phyloP scores from a whole-genome alignment of 2,329 filamentous ascomycete genomes.

The Diaporthe capsici region DNA sequence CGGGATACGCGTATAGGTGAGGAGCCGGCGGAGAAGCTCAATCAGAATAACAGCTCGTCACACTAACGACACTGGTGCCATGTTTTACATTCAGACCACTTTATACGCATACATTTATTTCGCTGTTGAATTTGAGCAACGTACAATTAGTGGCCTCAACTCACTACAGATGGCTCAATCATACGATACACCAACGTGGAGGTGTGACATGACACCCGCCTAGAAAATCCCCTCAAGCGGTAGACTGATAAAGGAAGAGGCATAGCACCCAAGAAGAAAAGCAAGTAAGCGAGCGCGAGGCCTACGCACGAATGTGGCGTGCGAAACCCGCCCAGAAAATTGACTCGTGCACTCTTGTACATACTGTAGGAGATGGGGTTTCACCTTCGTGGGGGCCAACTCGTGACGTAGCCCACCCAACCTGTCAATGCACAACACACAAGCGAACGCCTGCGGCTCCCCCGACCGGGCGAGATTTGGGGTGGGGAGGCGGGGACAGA shows the following conservation, averaged over 20 bases:
- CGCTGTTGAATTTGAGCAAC: background rate
- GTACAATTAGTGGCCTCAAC: background rate
- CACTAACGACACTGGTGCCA: background rate
- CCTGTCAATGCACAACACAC: slow-evolving; percentile 7
- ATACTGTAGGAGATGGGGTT: slow-evolving; percentile 21
- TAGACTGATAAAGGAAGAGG: background rate
- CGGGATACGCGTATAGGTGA: background rate
- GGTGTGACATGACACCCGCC: background rate
- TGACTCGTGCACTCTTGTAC: slow-evolving; percentile 27
- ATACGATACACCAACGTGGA: background rate
- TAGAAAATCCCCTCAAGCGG: background rate
- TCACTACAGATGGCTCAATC: background rate
- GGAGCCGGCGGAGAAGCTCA: no score
- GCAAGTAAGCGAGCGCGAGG: background rate
- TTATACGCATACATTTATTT: background rate
- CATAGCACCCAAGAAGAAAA: background rate
- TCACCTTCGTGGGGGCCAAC: slow-evolving; percentile 3
- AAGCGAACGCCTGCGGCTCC: background rate
- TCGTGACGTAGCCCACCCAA: slow-evolving; percentile 21
- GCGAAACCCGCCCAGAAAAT: slow-evolving; percentile 16
- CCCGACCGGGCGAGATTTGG: background rate
- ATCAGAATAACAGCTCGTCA: no score
- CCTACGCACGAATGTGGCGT: background rate
- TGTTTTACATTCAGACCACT: background rate
- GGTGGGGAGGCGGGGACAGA: background rate